phyloP scores from a whole-genome alignment of 176 grass and related monocot species.

The Olyra latifolia region DNA sequence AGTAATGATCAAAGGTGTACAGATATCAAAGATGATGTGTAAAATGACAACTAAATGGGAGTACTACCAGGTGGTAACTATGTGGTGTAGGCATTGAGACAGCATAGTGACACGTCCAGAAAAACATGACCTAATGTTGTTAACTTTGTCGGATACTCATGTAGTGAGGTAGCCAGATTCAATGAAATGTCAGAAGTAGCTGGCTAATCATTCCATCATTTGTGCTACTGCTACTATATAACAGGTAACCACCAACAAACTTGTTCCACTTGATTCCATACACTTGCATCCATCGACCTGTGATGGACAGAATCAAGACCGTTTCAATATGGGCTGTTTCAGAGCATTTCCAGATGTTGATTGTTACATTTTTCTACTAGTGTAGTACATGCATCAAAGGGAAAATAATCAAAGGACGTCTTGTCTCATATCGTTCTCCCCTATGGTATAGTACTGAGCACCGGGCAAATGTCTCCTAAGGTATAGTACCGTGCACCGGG shows the following conservation, averaged over 20 bases:
- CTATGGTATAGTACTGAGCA: not conserved
- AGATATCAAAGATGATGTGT: not conserved
- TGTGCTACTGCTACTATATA: not conserved
- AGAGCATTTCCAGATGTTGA: not conserved
- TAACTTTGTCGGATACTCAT: not conserved
- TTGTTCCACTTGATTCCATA: not conserved
- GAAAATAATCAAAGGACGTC: not conserved
- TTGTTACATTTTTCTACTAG: not conserved
- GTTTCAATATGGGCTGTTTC: not conserved
- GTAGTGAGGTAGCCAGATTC: not conserved
- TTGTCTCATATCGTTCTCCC: not conserved
- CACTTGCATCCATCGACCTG: not conserved
- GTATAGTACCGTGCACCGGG: not conserved
- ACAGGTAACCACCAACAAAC: not conserved
- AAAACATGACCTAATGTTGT: not conserved
- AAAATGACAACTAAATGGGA: not conserved
- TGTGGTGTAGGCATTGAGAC: not conserved
- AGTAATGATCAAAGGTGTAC: not conserved
- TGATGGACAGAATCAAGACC: too few relatives aligned
- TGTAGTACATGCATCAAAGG: not conserved
- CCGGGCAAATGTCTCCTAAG: not conserved
- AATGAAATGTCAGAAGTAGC: not conserved
- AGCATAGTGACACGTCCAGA: not conserved
- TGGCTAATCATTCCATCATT: not conserved
- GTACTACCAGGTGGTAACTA: not conserved